phyloP scores from a whole-genome alignment of 2,329 filamentous ascomycete species.

The Paraphaeosphaeria minitans region DNA sequence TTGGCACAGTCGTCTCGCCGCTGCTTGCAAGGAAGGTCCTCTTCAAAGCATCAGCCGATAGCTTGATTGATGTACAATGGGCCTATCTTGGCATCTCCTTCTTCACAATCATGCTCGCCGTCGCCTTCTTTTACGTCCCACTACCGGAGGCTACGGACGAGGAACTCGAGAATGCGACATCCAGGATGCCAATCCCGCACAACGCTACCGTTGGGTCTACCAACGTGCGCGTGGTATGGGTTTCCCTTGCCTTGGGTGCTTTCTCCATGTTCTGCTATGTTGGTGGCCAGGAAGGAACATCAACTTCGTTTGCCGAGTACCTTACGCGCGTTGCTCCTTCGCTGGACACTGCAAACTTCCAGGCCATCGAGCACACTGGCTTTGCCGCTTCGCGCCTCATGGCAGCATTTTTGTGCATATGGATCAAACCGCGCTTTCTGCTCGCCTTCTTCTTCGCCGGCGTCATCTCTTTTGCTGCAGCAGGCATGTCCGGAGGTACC shows the following conservation, averaged over 20 bases:
- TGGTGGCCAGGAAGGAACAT: conserved; percentile 63
- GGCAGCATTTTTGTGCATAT: conserved; percentile 57
- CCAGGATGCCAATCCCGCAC: conserved; percentile 46
- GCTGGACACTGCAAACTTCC: conserved; percentile 48
- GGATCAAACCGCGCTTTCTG: conserved; percentile 64
- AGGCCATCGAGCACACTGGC: conserved; percentile 61
- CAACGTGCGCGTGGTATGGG: conserved; percentile 58
- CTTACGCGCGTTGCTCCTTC: conserved; percentile 47
- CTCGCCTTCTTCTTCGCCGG: conserved; percentile 60
- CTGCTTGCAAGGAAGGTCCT: conserved; percentile 64
- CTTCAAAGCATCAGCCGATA: conserved; percentile 57
- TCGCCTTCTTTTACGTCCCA: conserved; percentile 65
- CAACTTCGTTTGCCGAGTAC: conserved; percentile 55
- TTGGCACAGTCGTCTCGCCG: conserved; percentile 64
- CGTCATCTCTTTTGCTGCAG: conserved; percentile 56
- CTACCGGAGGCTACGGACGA: conserved; percentile 66
- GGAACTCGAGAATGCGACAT: conserved; percentile 62
- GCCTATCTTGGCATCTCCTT: conserved; percentile 67
- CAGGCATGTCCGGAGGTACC: conserved; percentile 53
- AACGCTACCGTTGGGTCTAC: conserved; percentile 49
- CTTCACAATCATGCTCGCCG: conserved; percentile 63
- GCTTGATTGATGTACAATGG: conserved; percentile 67
- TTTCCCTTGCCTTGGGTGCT: conserved; percentile 60
- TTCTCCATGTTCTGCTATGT: conserved; percentile 66
- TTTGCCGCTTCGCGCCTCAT: conserved; percentile 65